Evolutionary conservation across 768 basidiomycete species (phyloP), one percentile per base, ranked within the genome.

Genomic region (Boletus vinaceobasis): DNA sequence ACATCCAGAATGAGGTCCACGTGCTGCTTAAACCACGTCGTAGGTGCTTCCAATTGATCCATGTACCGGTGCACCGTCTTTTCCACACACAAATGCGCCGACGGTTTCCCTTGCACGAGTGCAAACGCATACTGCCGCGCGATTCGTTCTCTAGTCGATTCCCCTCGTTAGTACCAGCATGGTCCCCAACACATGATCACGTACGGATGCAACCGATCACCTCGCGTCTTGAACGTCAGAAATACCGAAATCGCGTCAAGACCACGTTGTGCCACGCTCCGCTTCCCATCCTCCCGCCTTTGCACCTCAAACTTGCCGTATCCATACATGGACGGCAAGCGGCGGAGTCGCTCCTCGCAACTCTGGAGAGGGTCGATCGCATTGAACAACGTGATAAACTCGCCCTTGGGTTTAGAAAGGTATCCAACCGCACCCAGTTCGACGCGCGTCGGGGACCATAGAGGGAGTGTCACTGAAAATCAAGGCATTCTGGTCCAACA

Each of bases 401-500:
- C 70, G 3, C 90, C 90, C n/a, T 71, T 69, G 0, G 85, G 80
- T 60, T 85, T 87, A 33, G 75, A 76, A 26, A 91, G 71, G 65
- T 87, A 93, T 3, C 91, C 91, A 9, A 93, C 85, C 3, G 85
- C 83, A 7, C 90, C 91, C 3, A 91, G 70, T 13, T 76, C 67
- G 0, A 92, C 79, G 6, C 62, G 75, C 4, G 79, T 71, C 2
- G 90, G 90, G 5, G 74, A 77, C 90, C 90, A 93, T 7, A 91
- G 70, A 7, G 90, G 86, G 21, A 86, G 68, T 0, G 77, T 81
- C 55, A 89, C 85, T 86, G 26, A 9, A 50, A 48, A 19, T 32
- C 29, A 58, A 36, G 13, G 33, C 5, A 8, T 9, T 39, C 31
- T n/a, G 19, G 31, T 19, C 43, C 33, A 53, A 43, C 29, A 45